Base-by-base conservation (phyloP, 306 rosid species). In the Notholithocarpus densiflorus region DNA sequence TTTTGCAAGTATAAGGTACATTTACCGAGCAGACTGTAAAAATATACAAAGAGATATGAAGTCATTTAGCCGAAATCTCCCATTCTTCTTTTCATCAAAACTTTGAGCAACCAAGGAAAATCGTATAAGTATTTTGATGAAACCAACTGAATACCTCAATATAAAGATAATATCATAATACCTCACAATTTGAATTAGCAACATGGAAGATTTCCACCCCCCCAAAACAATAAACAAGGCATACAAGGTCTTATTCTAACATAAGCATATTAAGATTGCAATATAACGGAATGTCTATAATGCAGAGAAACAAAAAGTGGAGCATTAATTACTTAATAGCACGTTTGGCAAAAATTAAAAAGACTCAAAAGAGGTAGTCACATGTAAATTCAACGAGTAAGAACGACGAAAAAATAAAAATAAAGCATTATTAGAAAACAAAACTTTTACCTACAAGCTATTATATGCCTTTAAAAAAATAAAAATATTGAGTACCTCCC, bases 41-140 rank as follows among this genome's bases (percentile, higher is more conserved):
- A 94, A 89, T 81, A 88, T 89, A 83, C 93, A 94, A 64, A 94
- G 92, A 69, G 96, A 92, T 80, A 90, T 88, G 86, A 94, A 89
- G 88, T 87, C 91, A 80, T 89, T 92, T 77, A 92, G 89, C 78
- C 80, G 87, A 83, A 94, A 89, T 79, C 81, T 88, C 68, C 92
- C 93, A 73, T 86, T 94, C 89, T 90, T 92, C 86, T 80, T 90
- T 82, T 88, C 89, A 89, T 94, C 97, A 83, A 94, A 94, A 79
- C 97, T 94, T 94, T 94, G 90, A 83, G 83, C 65, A 77, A 87
- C 71, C 54, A 19, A 79, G 68, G 59, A 79, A 61, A 89, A 71
- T 17, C 5, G 29, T 31, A 17, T 29, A 65, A 31, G 71, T 45
- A 65, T 65, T 71, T 21, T 26, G 20, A 73, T 68, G 31, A 31